Evolutionary conservation across 306 rosid species (phyloP).

Genomic region (Luffa acutangula): DNA sequence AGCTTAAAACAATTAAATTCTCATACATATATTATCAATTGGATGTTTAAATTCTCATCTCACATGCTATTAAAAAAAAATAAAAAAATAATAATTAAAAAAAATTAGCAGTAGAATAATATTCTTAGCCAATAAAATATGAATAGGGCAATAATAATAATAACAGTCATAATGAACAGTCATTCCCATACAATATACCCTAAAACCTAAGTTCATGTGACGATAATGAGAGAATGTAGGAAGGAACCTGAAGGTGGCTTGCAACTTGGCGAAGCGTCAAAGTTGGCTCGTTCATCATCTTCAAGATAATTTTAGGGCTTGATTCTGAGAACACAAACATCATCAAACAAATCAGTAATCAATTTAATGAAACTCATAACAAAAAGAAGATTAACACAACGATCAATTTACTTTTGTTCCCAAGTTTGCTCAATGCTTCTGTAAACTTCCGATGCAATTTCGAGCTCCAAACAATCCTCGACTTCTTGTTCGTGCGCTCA

Average conservation of each 20-base stretch:
- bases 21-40: not conserved
- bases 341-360: not conserved
- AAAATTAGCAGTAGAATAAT: not conserved
- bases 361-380: not conserved
- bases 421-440: conserved; percentile 10
- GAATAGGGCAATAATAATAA: no score
- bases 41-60: no score
- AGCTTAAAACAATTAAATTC: not conserved
- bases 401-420: not conserved
- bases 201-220: not conserved
- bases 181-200: not conserved
- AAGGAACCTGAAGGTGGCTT: not conserved
- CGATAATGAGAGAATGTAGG: not conserved
- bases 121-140: not conserved
- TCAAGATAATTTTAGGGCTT: not conserved
- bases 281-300: conserved; percentile 10
- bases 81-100: no score
- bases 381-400: not conserved
- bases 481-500: not conserved
- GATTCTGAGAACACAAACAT: not conserved
- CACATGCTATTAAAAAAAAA: no score
- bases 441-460: conserved; percentile 4
- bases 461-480: conserved; percentile 9
- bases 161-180: not conserved
- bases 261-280: conserved; percentile 12